Base-by-base conservation (phyloP, 2,329 filamentous ascomycete genomes). In the Ilyonectria destructans region DNA sequence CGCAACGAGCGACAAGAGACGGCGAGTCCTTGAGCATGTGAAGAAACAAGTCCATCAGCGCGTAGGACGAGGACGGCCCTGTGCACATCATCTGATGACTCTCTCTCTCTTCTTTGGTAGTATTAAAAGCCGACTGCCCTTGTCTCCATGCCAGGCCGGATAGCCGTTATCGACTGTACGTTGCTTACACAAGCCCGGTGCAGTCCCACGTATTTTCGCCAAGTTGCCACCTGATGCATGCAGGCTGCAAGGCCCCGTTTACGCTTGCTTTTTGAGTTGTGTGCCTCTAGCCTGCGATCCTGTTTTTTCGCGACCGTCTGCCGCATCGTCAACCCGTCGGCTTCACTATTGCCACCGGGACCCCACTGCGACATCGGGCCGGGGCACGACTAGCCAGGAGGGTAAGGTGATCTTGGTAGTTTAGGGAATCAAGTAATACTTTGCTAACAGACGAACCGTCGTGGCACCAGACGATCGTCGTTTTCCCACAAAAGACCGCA, bases 11-110 rank as follows among this genome's bases (percentile, higher is more conserved):
- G 23, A 37, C 21, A 48, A 55, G 29, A 52, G 55, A 54, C 55
- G 56, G 15, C 2, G 48, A 48, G 35, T 35, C 5, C 17, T n/a
- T 31, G 10, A 51, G 33, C 63, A 66, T 62, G 63, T 62, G 58
- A 66, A 62, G 46, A 60, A 33, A 21, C 40, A 48, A 58, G 46
- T 40, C 26, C 17, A 12, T 52, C 15, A 2, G 49, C 17, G 29
- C 17, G 26, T 33, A 19, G 49, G 40, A 43, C 40, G 15, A 26
- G 26, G 26, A n/a, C 40, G 40, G 60, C 56, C 45, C 58, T 62
- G 60, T 63, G 58, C 65, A 46, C 61, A 70, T 72, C 71, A 73
- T 72, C 65, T 69, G 71, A 71, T 67, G 26, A 17, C 21, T 23
- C 26, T 26, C 40, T 58, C 43, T 48, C 61, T 55, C 56, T 48